Evolutionary conservation across 2,329 filamentous ascomycete genomes (phyloP), one percentile per base, ranked within the genome.

Genomic region (Alternaria brassicae): DNA sequence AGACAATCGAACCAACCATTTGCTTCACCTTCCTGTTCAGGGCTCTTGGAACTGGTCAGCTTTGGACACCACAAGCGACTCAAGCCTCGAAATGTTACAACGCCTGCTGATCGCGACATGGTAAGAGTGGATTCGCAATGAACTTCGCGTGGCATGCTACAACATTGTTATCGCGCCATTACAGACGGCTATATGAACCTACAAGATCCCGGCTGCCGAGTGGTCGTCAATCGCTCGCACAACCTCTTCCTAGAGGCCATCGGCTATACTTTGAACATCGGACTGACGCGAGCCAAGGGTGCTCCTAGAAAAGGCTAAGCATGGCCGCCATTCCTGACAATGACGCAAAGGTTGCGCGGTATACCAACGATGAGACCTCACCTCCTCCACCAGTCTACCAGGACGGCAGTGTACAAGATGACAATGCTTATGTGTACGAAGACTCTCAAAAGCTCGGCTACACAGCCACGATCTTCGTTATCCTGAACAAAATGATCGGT

Each of bases 361-460:
- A 61, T 17, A 53, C 53, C 32, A 58, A 58, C 25, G 56, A 65
- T 28, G 65, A 65, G n/a, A 48, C 50, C n/a, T 51, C 65, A 19
- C 40, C 56, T 8, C n/a, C 67, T 3, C 53, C 59, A 8, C 69
- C 69, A 2, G 56, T 61, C 2, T 66, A 69, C 12, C 65, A 67
- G 9, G 60, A 71, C 36, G 73, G 57, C 17, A 68, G 65, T 17
- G 70, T 75, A 1, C 69, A 75, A 49, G 68, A 71, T n/a, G 73
- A 77, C 39, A 70, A 75, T 6, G 70, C 68, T 2, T 77, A 74
- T 51, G 65, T 68, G 13, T 77, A 71, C 55, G 65, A 71, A 23
- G 74, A 77, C 25, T 70, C 66, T 3, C 67, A 73, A 41, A 77
- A 76, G 54, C 52, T 77, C 3, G 74, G 74, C 6, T 71, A 75